phyloP scores from a whole-genome alignment of 140 eudicot genomes.

The Ambrosia hybrid region DNA sequence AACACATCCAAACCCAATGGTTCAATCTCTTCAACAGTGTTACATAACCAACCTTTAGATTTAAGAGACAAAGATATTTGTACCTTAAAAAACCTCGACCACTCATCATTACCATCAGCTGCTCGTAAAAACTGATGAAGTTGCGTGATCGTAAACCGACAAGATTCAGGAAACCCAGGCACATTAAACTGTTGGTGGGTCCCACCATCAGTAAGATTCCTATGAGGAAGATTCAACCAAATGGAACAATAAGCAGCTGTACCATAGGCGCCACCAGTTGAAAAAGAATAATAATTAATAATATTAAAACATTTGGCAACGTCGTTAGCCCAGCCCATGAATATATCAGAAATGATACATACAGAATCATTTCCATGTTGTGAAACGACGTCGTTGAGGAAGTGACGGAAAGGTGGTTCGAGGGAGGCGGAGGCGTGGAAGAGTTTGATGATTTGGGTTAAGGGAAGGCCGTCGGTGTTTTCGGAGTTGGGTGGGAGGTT shows the following conservation, averaged over 20 bases:
- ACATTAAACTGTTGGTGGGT: constrained; percentile 34
- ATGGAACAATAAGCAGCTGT: constrained; percentile 56
- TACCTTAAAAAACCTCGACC: constrained; percentile 67
- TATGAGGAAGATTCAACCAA: constrained; percentile 64
- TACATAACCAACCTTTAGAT: constrained; percentile 60
- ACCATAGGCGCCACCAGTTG: constrained; percentile 82
- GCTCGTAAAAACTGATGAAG: constrained; percentile 45
- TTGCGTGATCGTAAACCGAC: constrained; percentile 33
- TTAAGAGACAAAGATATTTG: constrained; percentile 31
- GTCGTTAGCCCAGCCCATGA: constrained; percentile 63
- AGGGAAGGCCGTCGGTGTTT: constrained; percentile 55
- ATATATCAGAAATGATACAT: constrained; percentile 59
- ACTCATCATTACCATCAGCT: constrained; percentile 63
- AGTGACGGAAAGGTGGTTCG: constrained; percentile 30
- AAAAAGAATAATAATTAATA: constrained; percentile 39
- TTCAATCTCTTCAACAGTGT: constrained; percentile 68
- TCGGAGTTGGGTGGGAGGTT: constrained; percentile 65
- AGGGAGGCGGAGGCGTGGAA: constrained; percentile 51
- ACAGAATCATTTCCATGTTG: constrained; percentile 4
- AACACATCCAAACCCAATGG: constrained; percentile 46
- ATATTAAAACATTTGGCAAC: constrained; percentile 41
- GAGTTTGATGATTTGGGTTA: constrained; percentile 37
- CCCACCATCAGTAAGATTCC: constrained; percentile 3
- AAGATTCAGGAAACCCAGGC: constrained; percentile 70
- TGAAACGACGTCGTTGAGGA: constrained; percentile 28